Base-by-base conservation (phyloP, 129 eudicot genomes). In the Daucus carota region DNA sequence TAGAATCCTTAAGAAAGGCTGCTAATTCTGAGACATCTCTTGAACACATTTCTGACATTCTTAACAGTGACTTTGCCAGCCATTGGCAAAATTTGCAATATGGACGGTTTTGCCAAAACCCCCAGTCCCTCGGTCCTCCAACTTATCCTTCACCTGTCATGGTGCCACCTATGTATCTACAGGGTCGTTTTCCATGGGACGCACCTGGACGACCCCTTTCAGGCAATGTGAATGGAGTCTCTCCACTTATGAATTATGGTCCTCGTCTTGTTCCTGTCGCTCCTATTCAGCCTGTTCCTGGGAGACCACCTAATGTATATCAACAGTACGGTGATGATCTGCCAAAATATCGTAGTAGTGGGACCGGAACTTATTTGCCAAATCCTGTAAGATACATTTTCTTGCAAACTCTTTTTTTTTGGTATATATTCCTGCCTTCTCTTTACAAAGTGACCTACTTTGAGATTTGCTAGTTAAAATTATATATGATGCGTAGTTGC, bases 291-390 rank as follows among this genome's bases (percentile, higher is more conserved):
- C 75, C 96, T 40, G 86, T 79, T 73, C 75, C 93, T 6, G 75
- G 31, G 44, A 81, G 97, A 84, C 97, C 86, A 62, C 84, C 90
- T 24, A 84, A 83, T 54, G 85, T 87, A 63, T 94, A 87, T 80
- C 99, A 86, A 75, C 88, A 66, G 50, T 85, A 84, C 80, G 92
- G 42, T 38, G 96, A 94, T 86, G 99, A 91, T 48, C 38, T 91
- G 79, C 96, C 97, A n/a, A 89, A 92, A 86, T 85, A 89, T 75
- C 97, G 99, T 24, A 86, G 99, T 24, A 86, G 88, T 72, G 99
- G 99, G 75, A 94, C 99, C 0, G 99, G 99, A 43, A 94, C 99
- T 13, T 94, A 94, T 77, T 83, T 94, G 73, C 99, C 99, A 18
- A 91, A 89, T 80, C 99, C 90, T 73, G 99, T 94, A 88, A 89